These are phyloP conservation scores for Omphalotus olearius DNA, from an alignment of 1,284 basidiomycete species.

Conservation along the genomic window DNA sequence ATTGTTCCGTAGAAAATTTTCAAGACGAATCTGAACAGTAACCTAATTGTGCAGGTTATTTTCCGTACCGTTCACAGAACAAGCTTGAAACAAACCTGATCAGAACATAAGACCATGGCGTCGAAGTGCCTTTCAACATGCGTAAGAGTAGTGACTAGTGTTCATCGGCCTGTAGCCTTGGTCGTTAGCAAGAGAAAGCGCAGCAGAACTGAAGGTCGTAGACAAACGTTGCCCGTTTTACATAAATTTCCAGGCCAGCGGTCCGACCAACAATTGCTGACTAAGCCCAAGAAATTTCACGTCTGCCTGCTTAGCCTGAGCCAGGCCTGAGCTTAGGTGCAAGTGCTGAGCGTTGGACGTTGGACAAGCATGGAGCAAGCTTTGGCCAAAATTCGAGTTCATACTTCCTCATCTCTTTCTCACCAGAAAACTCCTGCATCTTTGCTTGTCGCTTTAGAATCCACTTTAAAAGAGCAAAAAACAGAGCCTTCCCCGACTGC, in stretches of 20 bases:
- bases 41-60: constrained; percentile 29
- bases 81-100: constrained; percentile 44
- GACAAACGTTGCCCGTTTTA: too few relatives aligned
- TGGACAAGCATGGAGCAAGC: constrained; percentile 48
- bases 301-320: background rate
- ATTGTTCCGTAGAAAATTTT: constrained; percentile 87
- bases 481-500: constrained; percentile 73
- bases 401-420: constrained; percentile 75
- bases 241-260: too few relatives aligned
- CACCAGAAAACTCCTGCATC: constrained; percentile 92
- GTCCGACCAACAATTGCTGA: background rate
- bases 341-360: background rate
- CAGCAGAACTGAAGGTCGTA: too few relatives aligned
- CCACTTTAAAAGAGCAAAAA: constrained; percentile 79
- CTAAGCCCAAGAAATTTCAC: constrained; percentile 4
- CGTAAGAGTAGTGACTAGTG: background rate
- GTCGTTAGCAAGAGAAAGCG: too few relatives aligned
- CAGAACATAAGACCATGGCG: constrained; percentile 65
- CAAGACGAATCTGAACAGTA: constrained; percentile 73
- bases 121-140: constrained; percentile 45
- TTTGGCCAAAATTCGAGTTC: constrained; percentile 85
- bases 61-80: background rate
- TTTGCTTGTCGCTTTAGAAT: constrained; percentile 86
- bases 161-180: too few relatives aligned
- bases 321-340: background rate